Conservation (phyloP, 805 yeast species). For the Cyberlindnera misumaiensis region DNA sequence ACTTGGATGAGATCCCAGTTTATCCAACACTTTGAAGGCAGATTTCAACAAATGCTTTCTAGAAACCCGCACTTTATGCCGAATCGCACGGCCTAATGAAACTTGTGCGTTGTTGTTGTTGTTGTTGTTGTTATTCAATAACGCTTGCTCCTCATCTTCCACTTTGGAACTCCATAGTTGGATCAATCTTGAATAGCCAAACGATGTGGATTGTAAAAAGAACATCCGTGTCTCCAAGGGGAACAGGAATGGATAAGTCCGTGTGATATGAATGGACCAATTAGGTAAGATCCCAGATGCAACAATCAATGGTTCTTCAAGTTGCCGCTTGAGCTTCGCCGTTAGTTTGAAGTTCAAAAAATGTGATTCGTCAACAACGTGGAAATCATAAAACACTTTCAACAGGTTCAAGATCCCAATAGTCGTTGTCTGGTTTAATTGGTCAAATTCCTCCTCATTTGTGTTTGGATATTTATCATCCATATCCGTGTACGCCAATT, state of each 20-base stretch:
- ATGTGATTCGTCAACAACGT: constrained; percentile 7
- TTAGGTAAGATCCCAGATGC: constrained; percentile 81
- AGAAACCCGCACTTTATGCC: constrained; percentile 75
- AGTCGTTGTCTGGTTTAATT: constrained; percentile 25
- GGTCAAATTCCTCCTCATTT: constrained; percentile 23
- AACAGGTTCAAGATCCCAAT: constrained; percentile 40
- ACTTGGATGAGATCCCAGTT: constrained; percentile 75
- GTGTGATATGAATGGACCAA: constrained; percentile 75
- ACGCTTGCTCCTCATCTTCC: constrained; percentile 32
- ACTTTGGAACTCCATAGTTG: constrained; percentile 64
- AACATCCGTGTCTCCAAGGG: constrained; percentile 76
- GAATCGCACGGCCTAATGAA: constrained; percentile 60
- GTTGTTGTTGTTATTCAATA: constrained; percentile 9
- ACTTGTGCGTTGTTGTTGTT: constrained; percentile 18
- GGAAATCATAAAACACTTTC: constrained; percentile 35
- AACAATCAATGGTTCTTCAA: constrained; percentile 84
- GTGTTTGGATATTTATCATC: constrained; percentile 26
- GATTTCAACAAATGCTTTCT: constrained; percentile 65
- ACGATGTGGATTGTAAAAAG: constrained; percentile 81
- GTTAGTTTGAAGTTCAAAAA: constrained; percentile 78
- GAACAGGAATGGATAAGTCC: constrained; percentile 71
- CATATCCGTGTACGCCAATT: constrained; percentile 14
- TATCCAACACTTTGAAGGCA: constrained; percentile 69
- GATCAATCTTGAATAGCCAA: constrained; percentile 80
- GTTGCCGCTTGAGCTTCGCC: constrained; percentile 77